phyloP scores from a whole-genome alignment of 139 green algal genomes.

The Coelastrella sp. region DNA sequence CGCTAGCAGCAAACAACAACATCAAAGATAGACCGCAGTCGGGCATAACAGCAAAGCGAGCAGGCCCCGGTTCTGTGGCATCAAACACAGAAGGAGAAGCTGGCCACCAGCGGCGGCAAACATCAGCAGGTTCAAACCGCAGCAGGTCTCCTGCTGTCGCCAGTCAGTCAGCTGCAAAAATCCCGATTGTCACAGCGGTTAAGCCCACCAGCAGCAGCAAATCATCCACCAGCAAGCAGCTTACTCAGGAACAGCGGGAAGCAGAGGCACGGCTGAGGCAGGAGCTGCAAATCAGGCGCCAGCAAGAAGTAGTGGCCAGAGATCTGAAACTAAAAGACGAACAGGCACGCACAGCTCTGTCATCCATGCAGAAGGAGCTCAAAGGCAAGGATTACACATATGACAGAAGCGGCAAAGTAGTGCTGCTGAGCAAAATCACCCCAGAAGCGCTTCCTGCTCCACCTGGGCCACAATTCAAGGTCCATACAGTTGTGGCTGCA shows the following conservation, averaged over 20 bases:
- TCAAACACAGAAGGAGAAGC: neutral
- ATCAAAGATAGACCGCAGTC: neutral
- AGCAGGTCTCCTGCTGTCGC: neutral
- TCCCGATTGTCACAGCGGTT: neutral
- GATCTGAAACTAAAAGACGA: conserved; percentile 55
- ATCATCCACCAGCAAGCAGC: conserved; percentile 30
- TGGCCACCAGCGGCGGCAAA: neutral
- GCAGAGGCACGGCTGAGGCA: conserved; percentile 65
- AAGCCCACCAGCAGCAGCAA: neutral
- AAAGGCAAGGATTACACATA: conserved; percentile 73
- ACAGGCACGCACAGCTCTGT: conserved; percentile 50
- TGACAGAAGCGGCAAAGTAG: conserved; percentile 64
- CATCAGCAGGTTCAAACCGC: neutral
- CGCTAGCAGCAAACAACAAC: neutral
- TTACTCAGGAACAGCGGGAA: conserved; percentile 49
- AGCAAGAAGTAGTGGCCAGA: conserved; percentile 42
- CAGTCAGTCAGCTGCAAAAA: neutral
- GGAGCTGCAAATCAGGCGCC: conserved; percentile 62
- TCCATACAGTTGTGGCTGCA: neutral
- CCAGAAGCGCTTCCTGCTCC: conserved; percentile 56
- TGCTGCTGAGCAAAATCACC: conserved; percentile 54
- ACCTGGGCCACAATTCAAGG: conserved; percentile 43
- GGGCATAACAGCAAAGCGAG: no score
- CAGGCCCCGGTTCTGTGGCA: neutral
- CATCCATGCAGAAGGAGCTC: conserved; percentile 57